Percentiles rank a stretch among this genome's conserved stretches.
Evolutionary conservation across 1,139 yeast species (phyloP).

Genomic region (Geotrichum carabidarum): DNA sequence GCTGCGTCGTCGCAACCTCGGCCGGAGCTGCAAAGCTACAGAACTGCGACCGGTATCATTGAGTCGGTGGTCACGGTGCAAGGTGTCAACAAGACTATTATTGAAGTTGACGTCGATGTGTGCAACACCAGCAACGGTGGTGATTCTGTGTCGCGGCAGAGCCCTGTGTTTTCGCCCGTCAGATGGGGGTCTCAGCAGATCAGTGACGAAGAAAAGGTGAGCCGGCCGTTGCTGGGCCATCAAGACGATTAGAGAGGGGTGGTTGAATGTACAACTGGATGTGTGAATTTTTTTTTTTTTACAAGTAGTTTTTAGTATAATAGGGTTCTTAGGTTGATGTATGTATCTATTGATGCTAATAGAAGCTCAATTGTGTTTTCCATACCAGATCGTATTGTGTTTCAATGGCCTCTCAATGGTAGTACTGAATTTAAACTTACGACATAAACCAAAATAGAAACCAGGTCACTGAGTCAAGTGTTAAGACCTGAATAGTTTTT

Average conservation of each 20-base stretch:
- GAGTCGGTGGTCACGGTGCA: slow-evolving; percentile 77
- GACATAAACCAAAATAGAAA: no score
- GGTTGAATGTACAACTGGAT: background rate
- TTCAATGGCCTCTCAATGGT: no score
- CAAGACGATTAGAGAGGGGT: background rate
- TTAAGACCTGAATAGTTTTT: no score
- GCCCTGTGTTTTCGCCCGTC: background rate
- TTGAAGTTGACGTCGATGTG: slow-evolving; percentile 45
- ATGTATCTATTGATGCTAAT: background rate
- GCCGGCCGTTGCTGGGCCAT: background rate
- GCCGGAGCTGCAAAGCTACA: slow-evolving; percentile 30
- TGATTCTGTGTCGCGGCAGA: no score
- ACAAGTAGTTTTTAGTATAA: background rate
- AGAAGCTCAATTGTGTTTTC: background rate
- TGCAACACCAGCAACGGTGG: background rate
- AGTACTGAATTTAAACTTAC: no score
- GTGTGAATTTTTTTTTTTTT: background rate
- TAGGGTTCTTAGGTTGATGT: background rate
- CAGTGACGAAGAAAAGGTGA: background rate
- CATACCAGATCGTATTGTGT: no score
- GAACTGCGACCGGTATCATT: slow-evolving; percentile 62
- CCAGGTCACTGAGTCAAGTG: no score
- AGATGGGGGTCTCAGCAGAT: background rate
- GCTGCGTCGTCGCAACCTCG: no score
- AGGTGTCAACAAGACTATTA: slow-evolving; percentile 83